Percentiles rank a stretch among this genome's conserved stretches.
These are phyloP conservation scores for Pseudogymnoascus sp. DNA, from an alignment of 2,329 filamentous ascomycete species.

Conservation along the genomic window DNA sequence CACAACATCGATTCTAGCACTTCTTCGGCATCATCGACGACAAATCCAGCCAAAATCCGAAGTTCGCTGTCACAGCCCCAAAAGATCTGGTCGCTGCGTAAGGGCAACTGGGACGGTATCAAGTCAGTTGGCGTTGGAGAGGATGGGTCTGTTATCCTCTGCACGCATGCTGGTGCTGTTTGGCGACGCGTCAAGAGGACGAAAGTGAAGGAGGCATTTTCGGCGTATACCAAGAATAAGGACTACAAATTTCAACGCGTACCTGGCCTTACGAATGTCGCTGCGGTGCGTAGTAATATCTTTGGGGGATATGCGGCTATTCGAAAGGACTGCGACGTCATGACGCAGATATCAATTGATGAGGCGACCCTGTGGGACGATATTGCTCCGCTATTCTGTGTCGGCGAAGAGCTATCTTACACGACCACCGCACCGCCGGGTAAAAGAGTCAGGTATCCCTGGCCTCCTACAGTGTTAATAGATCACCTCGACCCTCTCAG, in stretches of 20 bases:
- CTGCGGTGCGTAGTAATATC: conserved; percentile 75
- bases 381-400: conserved; percentile 58
- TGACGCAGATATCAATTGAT: conserved; percentile 57
- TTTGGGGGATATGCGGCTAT: conserved; percentile 87
- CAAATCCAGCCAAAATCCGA: conserved; percentile 84
- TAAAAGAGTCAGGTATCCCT: conserved; percentile 32
- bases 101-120: conserved; percentile 57
- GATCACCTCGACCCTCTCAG: conserved; percentile 43
- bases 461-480: conserved; percentile 36
- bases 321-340: conserved; percentile 73
- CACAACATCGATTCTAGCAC: conserved; percentile 54
- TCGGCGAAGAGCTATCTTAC: conserved; percentile 47
- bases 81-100: conserved; percentile 82
- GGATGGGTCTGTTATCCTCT: conserved; percentile 89
- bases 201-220: conserved; percentile 61
- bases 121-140: conserved; percentile 82
- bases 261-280: conserved; percentile 75
- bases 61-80: conserved; percentile 63
- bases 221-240: conserved; percentile 41
- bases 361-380: conserved; percentile 67
- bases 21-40: conserved; percentile 59
- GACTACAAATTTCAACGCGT: conserved; percentile 95
- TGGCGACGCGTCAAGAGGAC: conserved; percentile 80
- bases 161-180: conserved; percentile 83
- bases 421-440: conserved; percentile 29